A percentile compares a stretch with the other conserved stretches of the same genome.
These are phyloP conservation scores for Ascochyta pisi DNA, from an alignment of 2,329 filamentous ascomycete species.

Conservation along the genomic window DNA sequence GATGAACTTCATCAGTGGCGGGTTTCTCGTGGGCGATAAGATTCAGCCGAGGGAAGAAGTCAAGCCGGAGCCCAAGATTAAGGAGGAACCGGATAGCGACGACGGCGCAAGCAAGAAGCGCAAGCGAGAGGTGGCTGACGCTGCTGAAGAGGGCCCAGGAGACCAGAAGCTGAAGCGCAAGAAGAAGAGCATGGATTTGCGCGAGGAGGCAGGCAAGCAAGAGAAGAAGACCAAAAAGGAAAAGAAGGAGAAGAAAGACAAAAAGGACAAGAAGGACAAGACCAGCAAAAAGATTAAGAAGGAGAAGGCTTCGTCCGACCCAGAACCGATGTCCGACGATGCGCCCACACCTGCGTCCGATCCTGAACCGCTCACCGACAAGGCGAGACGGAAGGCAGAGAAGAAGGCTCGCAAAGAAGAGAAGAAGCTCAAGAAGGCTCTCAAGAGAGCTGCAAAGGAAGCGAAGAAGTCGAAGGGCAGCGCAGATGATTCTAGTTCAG, in stretches of 20 bases:
- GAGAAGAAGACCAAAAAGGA: constrained; percentile 27
- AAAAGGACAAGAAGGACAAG: constrained; percentile 37
- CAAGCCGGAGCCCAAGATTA: constrained; percentile 53
- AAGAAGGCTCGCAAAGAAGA: constrained; percentile 55
- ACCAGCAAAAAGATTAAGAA: constrained; percentile 32
- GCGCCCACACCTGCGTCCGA: constrained; percentile 25
- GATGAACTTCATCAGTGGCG: constrained; percentile 88
- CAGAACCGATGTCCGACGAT: constrained; percentile 28
- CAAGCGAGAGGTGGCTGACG: constrained; percentile 39
- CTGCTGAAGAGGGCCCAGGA: constrained; percentile 41
- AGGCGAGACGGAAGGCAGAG: constrained; percentile 48
- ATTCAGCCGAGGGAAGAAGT: constrained; percentile 25
- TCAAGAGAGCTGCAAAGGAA: constrained; percentile 54
- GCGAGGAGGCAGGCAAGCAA: constrained; percentile 37
- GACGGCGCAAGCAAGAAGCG: constrained; percentile 42
- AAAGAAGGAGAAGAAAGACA: constrained; percentile 47
- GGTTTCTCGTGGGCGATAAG: constrained; percentile 67
- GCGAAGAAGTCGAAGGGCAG: constrained; percentile 36
- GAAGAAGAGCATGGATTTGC: constrained; percentile 47
- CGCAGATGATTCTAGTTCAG: constrained; percentile 35
- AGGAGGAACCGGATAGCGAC: constrained; percentile 49
- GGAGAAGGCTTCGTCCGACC: constrained; percentile 34
- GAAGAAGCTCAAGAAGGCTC: constrained; percentile 58
- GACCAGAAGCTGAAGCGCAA: constrained; percentile 46
- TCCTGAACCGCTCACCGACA: constrained; percentile 53